These are phyloP conservation scores for Pseudevernia furfuracea DNA, from an alignment of 495 filamentous ascomycete species.

Conservation along the genomic window DNA sequence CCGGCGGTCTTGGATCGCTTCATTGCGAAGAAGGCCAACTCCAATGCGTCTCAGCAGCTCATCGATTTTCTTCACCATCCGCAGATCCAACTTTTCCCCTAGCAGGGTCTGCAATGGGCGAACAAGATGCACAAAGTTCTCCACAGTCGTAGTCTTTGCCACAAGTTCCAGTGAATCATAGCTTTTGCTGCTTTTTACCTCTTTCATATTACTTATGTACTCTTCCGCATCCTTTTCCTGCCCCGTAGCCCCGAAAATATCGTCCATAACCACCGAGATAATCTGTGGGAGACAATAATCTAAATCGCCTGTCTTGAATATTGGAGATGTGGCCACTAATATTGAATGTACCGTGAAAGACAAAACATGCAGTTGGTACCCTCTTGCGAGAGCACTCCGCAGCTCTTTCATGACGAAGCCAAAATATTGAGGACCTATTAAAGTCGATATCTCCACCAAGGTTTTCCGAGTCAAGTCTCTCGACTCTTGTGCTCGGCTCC, in stretches of 20 bases:
- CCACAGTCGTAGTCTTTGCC: constrained; percentile 67
- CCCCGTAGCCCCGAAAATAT: constrained; percentile 91
- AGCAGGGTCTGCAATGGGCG: constrained; percentile 69
- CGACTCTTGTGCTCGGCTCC: constrained; percentile 79
- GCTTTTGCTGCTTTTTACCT: constrained; percentile 95
- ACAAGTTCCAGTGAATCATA: constrained; percentile 95
- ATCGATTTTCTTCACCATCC: constrained; percentile 78
- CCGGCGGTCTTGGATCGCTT: constrained; percentile 63
- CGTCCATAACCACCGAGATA: constrained; percentile 85
- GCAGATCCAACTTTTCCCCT: constrained; percentile 70
- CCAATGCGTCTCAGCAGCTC: constrained; percentile 79
- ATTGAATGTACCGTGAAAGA: constrained; percentile 94
- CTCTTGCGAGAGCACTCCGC: constrained; percentile 66
- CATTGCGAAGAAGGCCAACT: constrained; percentile 72
- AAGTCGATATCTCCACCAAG: constrained; percentile 66
- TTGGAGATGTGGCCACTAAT: constrained; percentile 63
- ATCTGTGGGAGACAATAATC: constrained; percentile 80
- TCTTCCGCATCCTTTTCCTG: constrained; percentile 96
- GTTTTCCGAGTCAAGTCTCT: constrained; percentile 86
- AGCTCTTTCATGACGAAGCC: constrained; percentile 91
- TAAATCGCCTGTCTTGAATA: constrained; percentile 70
- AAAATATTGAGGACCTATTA: constrained; percentile 76
- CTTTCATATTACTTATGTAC: constrained; percentile 91
- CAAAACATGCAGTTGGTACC: constrained; percentile 90
- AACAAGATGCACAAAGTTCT: constrained; percentile 64